phyloP scores from a whole-genome alignment of 345 rosid species.

The Eucalyptus albens region DNA sequence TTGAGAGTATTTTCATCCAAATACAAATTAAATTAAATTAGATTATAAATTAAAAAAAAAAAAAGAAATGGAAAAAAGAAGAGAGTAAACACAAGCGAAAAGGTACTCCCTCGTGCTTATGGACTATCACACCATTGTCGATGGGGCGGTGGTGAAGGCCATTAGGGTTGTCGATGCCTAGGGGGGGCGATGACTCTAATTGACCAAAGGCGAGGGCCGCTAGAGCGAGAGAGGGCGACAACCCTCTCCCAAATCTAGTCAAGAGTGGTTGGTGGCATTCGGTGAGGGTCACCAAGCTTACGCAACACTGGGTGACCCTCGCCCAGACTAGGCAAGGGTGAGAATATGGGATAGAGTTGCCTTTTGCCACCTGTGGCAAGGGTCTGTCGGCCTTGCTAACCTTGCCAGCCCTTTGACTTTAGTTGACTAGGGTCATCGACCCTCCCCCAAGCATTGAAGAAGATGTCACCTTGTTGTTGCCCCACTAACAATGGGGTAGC shows the following conservation, averaged over 20 bases:
- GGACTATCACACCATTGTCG: accelerated
- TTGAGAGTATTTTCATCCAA: accelerated
- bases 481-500: accelerated
- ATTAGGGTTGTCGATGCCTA: accelerated
- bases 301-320: accelerated
- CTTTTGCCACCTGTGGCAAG: too few relatives aligned
- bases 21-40: too few relatives aligned
- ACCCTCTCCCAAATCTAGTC: too few relatives aligned
- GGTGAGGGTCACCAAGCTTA: accelerated
- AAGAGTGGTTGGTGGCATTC: accelerated
- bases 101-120: too few relatives aligned
- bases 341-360: too few relatives aligned
- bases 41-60: too few relatives aligned
- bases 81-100: accelerated
- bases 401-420: accelerated
- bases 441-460: accelerated
- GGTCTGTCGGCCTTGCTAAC: too few relatives aligned
- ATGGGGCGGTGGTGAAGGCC: accelerated
- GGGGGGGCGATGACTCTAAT: accelerated
- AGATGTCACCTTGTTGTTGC: accelerated
- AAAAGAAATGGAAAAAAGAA: accelerated
- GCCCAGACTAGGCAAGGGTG: too few relatives aligned
- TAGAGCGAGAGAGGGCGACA: accelerated
- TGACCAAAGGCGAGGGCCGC: accelerated
- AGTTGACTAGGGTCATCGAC: accelerated